Percentiles rank a stretch among this genome's conserved stretches.
Conservation (phyloP, 2,329 filamentous ascomycete species). For the Chrysoporthe cubensis region DNA sequence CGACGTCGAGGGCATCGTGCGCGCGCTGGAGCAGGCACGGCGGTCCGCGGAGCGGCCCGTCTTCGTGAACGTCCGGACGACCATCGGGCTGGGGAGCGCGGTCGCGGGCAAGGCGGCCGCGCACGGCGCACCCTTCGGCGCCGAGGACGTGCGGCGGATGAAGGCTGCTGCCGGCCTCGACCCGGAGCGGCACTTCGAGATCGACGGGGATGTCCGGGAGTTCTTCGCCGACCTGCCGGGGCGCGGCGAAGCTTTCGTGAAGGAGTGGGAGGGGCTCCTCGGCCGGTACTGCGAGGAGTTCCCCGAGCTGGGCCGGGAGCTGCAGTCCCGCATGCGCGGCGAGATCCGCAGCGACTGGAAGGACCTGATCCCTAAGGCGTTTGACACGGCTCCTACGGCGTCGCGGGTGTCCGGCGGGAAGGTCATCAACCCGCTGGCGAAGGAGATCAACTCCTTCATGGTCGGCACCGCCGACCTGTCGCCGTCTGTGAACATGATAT, state of each 20-base stretch:
- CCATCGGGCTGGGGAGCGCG: conserved; percentile 57
- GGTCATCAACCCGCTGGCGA: conserved; percentile 52
- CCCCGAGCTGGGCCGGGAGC: conserved; percentile 42
- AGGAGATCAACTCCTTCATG: conserved; percentile 45
- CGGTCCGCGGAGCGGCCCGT: conserved; percentile 49
- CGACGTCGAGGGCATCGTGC: conserved; percentile 50
- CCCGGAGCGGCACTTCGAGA: conserved; percentile 49
- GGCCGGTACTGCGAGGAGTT: conserved; percentile 28
- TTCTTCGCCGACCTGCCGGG: conserved; percentile 56
- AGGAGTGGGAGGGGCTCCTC: conserved; percentile 50
- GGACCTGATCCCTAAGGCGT: conserved; percentile 51
- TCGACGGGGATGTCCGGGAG: conserved; percentile 49
- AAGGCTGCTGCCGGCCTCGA: conserved; percentile 56
- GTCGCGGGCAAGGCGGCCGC: conserved; percentile 53
- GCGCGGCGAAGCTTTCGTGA: conserved; percentile 50
- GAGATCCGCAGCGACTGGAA: conserved; percentile 54
- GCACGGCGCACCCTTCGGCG: conserved; percentile 62
- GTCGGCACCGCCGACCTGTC: conserved; percentile 53
- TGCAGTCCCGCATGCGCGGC: conserved; percentile 51
- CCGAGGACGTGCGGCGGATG: conserved; percentile 55
- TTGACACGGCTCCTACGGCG: conserved; percentile 54
- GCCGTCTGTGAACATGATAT: conserved; percentile 54
- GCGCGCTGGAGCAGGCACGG: conserved; percentile 48
- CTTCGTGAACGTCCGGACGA: conserved; percentile 61
- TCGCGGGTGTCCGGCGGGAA: conserved; percentile 52